phyloP scores from a whole-genome alignment of 129 eudicot genomes.

The Centaurea solstitialis region DNA sequence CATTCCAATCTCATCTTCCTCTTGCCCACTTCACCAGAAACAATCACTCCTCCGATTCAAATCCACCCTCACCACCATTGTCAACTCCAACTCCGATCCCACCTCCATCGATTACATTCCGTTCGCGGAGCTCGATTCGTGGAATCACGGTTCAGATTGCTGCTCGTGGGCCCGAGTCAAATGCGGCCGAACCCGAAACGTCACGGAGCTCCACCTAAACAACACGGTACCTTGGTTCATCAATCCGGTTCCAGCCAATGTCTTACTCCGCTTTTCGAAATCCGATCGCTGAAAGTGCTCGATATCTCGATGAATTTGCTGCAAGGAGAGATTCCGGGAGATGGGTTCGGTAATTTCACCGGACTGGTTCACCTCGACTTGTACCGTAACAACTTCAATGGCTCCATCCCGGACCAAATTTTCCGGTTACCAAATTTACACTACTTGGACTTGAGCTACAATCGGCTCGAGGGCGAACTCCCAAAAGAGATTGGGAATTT shows the following conservation, averaged over 20 bases:
- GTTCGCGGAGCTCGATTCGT: background rate
- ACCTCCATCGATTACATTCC: background rate
- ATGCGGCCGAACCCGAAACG: constrained; percentile 2
- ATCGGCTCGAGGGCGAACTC: constrained; percentile 19
- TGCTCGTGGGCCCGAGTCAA: constrained; percentile 36
- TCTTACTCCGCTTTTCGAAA: constrained; percentile 31
- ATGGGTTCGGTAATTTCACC: constrained; percentile 23
- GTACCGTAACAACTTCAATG: background rate
- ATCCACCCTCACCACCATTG: constrained; percentile 13
- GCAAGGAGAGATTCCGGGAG: constrained; percentile 2
- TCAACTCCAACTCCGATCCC: constrained; percentile 20
- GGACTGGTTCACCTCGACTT: background rate
- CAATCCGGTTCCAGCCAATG: background rate
- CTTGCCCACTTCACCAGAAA: too few species aligned
- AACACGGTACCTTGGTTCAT: background rate
- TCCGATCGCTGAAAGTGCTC: constrained; percentile 21
- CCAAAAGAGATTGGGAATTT: constrained; percentile 40
- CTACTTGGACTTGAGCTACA: constrained; percentile 31
- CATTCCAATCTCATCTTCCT: too few species aligned
- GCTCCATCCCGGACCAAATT: constrained; percentile 7
- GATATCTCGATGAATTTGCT: constrained; percentile 31
- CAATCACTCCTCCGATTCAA: too few species aligned
- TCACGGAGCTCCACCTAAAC: constrained; percentile 26
- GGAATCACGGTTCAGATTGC: constrained; percentile 38
- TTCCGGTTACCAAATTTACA: constrained; percentile 19